Percentiles rank a stretch among this genome's conserved stretches.
Conservation (phyloP, 1,139 yeast genomes). For the Arxiozyma slooffiae region DNA sequence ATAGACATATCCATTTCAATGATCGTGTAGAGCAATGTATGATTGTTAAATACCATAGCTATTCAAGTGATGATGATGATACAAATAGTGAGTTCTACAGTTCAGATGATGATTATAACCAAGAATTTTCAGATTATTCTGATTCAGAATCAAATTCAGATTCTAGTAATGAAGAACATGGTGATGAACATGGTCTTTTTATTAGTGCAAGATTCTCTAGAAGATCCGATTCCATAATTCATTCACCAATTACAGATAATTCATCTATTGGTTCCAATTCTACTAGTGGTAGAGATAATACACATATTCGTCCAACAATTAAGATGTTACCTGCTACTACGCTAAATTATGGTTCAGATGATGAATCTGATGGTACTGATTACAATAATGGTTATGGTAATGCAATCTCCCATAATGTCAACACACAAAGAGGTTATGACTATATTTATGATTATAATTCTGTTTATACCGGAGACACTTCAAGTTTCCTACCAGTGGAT, state of each 20-base stretch:
- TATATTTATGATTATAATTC: constrained; percentile 82
- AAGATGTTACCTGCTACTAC: constrained; percentile 75
- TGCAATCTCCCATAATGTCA: constrained; percentile 68
- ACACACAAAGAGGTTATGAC: constrained; percentile 68
- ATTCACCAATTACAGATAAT: constrained; percentile 25
- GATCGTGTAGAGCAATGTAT: constrained; percentile 90
- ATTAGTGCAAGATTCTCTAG: constrained; percentile 29
- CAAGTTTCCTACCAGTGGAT: constrained; percentile 28
- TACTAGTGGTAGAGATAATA: constrained; percentile 12
- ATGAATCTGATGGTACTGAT: constrained; percentile 47
- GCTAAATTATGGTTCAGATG: constrained; percentile 68
- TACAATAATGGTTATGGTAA: constrained; percentile 35
- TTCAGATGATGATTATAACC: constrained; percentile 4
- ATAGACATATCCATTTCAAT: constrained; percentile 74
- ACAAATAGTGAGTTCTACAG: constrained; percentile 23
- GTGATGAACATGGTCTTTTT: constrained; percentile 32
- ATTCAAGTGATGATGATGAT: neutral
- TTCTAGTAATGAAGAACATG: constrained; percentile 25
- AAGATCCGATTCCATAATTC: constrained; percentile 18
- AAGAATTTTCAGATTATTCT: constrained; percentile 4
- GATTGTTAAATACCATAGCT: constrained; percentile 43
- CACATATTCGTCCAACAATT: constrained; percentile 40
- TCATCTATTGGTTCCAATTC: constrained; percentile 29
- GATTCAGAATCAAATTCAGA: constrained; percentile 24
- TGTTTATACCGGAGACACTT: constrained; percentile 53